A percentile compares a stretch with the other conserved stretches of the same genome.
Conservation (phyloP, 306 rosid genomes). For the Dicorynia guianensis region DNA sequence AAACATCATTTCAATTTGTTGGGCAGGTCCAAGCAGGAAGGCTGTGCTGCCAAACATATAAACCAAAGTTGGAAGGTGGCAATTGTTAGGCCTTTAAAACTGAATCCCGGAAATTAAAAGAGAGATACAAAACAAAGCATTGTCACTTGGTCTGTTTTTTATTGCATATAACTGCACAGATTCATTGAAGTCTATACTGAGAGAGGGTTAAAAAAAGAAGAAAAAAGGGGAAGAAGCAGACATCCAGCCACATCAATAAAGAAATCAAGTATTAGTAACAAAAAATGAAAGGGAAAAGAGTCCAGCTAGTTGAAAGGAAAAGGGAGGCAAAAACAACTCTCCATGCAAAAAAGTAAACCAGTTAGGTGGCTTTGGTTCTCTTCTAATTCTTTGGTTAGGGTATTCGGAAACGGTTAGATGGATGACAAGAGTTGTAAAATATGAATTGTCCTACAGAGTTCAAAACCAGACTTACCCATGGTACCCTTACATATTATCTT, state of each 20-base stretch:
- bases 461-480: not conserved
- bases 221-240: not conserved
- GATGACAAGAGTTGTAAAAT: not conserved
- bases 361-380: not conserved
- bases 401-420: not conserved
- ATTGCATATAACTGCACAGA: not conserved
- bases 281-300: not conserved
- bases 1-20: conserved; percentile 86
- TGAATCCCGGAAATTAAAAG: conserved; percentile 34
- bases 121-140: not conserved
- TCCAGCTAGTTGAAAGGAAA: conserved; percentile 3
- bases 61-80: conserved; percentile 41
- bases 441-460: conserved; percentile 24
- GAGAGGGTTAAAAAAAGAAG: not conserved
- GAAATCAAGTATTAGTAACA: not conserved
- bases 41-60: conserved; percentile 83
- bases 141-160: not conserved
- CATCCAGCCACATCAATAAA: not conserved
- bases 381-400: not conserved
- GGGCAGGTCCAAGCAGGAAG: conserved; percentile 83
- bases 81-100: not conserved
- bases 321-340: conserved; percentile 2
- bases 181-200: conserved; percentile 6
- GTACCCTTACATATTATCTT: not conserved
- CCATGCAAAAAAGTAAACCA: not conserved